Percentiles rank a stretch among this genome's conserved stretches.
Evolutionary conservation across 2,329 filamentous ascomycete genomes (phyloP).

Genomic region (Claviceps fusiformis): DNA sequence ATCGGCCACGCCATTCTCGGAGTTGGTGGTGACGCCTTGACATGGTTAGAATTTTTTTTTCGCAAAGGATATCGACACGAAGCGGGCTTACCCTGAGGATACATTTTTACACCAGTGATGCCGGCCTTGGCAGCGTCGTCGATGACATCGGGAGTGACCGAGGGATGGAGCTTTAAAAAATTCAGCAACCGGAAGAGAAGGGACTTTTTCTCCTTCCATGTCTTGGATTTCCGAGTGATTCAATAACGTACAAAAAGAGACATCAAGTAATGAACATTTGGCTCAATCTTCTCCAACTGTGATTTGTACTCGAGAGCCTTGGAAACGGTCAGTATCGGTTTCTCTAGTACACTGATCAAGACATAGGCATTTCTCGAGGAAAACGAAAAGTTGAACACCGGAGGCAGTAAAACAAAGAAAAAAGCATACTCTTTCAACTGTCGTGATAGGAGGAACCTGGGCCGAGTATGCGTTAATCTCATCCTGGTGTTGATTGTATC

Average conservation of each 20-base stretch:
- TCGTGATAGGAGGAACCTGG: slow-evolving; percentile 41
- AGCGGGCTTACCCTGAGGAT: slow-evolving; percentile 31
- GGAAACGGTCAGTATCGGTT: slow-evolving; percentile 7
- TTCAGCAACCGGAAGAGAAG: background rate
- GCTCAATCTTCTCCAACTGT: slow-evolving; percentile 44
- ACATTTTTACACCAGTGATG: slow-evolving; percentile 59
- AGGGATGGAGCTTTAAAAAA: slow-evolving; percentile 35
- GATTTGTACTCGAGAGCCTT: slow-evolving; percentile 55
- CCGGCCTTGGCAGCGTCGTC: slow-evolving; percentile 59
- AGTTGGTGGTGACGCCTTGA: slow-evolving; percentile 49
- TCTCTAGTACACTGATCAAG: no score
- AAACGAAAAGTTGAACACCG: no score
- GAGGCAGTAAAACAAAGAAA: no score
- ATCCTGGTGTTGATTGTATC: background rate
- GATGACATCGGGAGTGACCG: slow-evolving; percentile 55
- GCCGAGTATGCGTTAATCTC: background rate
- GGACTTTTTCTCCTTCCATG: background rate
- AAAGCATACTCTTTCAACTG: slow-evolving; percentile 25
- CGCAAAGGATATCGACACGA: background rate
- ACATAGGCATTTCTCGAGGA: no score
- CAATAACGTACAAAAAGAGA: slow-evolving; percentile 22
- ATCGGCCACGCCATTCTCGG: slow-evolving; percentile 49
- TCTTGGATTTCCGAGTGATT: no score
- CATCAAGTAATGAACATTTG: slow-evolving; percentile 58
- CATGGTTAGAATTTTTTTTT: background rate